Percentiles rank a stretch among this genome's conserved stretches.
These are phyloP conservation scores for Aspergillus egyptiacus DNA, from an alignment of 495 filamentous ascomycete species.

Conservation along the genomic window DNA sequence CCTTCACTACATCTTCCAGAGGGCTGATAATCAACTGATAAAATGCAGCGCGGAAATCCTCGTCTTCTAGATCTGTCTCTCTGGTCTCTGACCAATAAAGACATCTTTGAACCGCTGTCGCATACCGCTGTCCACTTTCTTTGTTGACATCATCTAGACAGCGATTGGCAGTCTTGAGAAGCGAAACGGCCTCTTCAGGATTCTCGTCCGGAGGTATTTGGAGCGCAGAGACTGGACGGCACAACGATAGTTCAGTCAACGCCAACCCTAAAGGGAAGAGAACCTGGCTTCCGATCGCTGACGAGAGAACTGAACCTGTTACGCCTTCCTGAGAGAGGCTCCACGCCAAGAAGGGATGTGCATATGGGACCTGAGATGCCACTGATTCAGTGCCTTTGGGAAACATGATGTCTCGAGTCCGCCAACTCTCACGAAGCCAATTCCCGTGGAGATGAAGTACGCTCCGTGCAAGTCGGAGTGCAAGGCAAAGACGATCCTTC, in stretches of 20 bases:
- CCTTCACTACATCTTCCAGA: not conserved
- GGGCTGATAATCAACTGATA: conserved; percentile 24
- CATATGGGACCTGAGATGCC: not conserved
- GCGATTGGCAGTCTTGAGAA: conserved; percentile 22
- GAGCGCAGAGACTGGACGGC: conserved; percentile 21
- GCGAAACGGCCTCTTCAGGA: conserved; percentile 13
- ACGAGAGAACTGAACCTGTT: not conserved
- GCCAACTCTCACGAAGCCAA: conserved; percentile 27
- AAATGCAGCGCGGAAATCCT: conserved; percentile 5
- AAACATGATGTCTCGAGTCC: conserved; percentile 22
- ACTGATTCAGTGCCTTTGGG: not conserved
- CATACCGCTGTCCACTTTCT: conserved; percentile 25
- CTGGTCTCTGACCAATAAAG: conserved; percentile 21
- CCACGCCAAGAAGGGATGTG: not conserved
- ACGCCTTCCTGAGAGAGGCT: not conserved
- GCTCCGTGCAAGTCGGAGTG: conserved; percentile 28
- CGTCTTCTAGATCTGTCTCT: conserved; percentile 1
- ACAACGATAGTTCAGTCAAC: conserved; percentile 32
- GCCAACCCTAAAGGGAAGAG: conserved; percentile 28
- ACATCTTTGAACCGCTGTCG: conserved; percentile 29
- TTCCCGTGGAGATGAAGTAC: conserved; percentile 31
- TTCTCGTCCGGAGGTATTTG: conserved; percentile 20
- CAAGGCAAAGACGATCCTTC: conserved; percentile 24
- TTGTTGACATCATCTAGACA: conserved; percentile 18
- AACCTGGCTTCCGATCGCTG: conserved; percentile 17